phyloP scores from a whole-genome alignment of 495 filamentous ascomycete genomes.

The Tuber borchii region DNA sequence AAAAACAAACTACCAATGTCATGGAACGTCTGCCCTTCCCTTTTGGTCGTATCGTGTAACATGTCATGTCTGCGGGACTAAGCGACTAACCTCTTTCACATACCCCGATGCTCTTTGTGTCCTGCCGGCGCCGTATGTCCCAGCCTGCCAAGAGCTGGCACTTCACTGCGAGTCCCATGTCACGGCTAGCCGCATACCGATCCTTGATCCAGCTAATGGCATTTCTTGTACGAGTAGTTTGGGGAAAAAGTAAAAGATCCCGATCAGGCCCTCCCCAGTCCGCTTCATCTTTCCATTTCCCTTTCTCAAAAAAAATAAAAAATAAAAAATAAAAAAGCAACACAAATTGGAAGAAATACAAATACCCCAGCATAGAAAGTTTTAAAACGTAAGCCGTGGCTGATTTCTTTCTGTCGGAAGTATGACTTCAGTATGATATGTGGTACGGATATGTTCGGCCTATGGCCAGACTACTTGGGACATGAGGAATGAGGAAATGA shows the following conservation, averaged over 20 bases:
- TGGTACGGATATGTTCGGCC: too few species aligned
- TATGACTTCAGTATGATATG: too few species aligned
- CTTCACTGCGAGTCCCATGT: not conserved
- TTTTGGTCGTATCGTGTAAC: not conserved
- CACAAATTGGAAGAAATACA: not conserved
- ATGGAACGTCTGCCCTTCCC: not conserved
- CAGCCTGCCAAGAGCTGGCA: not conserved
- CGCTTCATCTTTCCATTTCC: not conserved
- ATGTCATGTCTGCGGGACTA: not conserved
- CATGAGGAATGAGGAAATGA: too few species aligned
- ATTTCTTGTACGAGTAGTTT: too few species aligned
- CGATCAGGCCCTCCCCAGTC: not conserved
- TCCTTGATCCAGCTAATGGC: not conserved
- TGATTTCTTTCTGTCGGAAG: too few species aligned
- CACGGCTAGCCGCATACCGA: slow-evolving; percentile 4
- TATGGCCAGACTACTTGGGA: too few species aligned
- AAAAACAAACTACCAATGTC: not conserved
- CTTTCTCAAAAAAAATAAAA: not conserved
- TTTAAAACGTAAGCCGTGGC: not conserved
- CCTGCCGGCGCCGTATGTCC: not conserved
- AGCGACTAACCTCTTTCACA: not conserved
- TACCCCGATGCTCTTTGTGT: not conserved
- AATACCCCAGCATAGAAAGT: not conserved
- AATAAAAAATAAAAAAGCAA: not conserved
- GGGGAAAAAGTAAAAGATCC: not conserved